Evolutionary conservation across 768 basidiomycete species (phyloP).

Genomic region (Amanita exitialis): DNA sequence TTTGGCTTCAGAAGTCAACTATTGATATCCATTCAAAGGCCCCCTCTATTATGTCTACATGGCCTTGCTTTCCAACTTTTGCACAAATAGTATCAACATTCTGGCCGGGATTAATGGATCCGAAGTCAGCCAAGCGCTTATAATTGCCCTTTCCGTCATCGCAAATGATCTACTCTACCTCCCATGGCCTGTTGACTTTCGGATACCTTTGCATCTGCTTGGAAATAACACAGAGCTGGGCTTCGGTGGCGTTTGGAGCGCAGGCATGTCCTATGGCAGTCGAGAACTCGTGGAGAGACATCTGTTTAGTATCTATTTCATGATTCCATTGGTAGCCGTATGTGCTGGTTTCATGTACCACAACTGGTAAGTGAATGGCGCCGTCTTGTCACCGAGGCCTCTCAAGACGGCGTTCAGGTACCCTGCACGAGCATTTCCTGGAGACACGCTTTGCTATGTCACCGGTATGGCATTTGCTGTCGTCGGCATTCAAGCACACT

Average conservation of each 20-base stretch:
- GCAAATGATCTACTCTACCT: slow-evolving; percentile 91
- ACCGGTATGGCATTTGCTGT: slow-evolving; percentile 99
- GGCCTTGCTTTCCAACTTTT: slow-evolving; percentile 90
- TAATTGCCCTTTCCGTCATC: slow-evolving; percentile 86
- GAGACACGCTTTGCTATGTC: slow-evolving; percentile 96
- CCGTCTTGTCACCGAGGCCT: neutral
- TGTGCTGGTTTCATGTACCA: slow-evolving; percentile 88
- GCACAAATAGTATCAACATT: slow-evolving; percentile 98
- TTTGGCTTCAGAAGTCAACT: neutral
- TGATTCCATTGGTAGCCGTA: slow-evolving; percentile 89
- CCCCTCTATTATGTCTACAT: slow-evolving; percentile 96
- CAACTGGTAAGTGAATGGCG: slow-evolving; percentile 65
- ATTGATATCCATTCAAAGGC: slow-evolving; percentile 34
- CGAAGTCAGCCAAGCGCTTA: slow-evolving; percentile 86
- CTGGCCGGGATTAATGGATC: slow-evolving; percentile 96
- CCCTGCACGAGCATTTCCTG: slow-evolving; percentile 89
- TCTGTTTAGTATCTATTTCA: slow-evolving; percentile 94
- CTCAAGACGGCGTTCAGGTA: slow-evolving; percentile 50
- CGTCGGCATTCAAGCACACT: slow-evolving; percentile 94
- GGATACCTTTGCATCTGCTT: slow-evolving; percentile 59
- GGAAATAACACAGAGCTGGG: slow-evolving; percentile 59
- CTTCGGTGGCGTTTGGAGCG: slow-evolving; percentile 71
- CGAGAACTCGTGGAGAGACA: slow-evolving; percentile 85
- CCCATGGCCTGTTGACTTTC: slow-evolving; percentile 76
- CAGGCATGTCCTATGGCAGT: slow-evolving; percentile 82